These are phyloP conservation scores for Xylaria hypoxylon DNA, from an alignment of 2,329 filamentous ascomycete genomes.

Conservation along the genomic window DNA sequence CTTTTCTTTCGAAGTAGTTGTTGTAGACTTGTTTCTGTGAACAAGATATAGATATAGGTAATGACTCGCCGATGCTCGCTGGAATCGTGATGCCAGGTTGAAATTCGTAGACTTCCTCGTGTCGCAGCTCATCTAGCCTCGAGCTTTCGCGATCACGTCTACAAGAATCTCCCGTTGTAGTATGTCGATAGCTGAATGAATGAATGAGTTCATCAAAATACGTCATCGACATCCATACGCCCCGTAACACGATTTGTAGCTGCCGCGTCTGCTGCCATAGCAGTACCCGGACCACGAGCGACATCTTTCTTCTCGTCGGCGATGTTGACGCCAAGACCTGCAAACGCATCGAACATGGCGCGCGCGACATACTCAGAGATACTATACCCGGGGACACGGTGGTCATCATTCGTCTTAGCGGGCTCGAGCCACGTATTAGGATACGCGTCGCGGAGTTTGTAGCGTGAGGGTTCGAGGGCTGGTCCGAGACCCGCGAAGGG, in stretches of 20 bases:
- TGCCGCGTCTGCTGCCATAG: slow-evolving; percentile 53
- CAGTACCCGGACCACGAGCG: slow-evolving; percentile 51
- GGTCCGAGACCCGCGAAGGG: slow-evolving; percentile 79
- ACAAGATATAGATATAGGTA: not conserved
- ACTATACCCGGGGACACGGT: slow-evolving; percentile 84
- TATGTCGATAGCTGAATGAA: not conserved
- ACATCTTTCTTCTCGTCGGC: slow-evolving; percentile 74
- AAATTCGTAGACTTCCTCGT: not conserved
- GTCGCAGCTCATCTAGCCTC: too few species aligned
- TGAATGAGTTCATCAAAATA: slow-evolving; percentile 48
- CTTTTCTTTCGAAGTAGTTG: not conserved
- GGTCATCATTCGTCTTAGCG: slow-evolving; percentile 72
- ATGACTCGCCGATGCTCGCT: not conserved
- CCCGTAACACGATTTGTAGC: slow-evolving; percentile 46
- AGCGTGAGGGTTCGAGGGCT: slow-evolving; percentile 72
- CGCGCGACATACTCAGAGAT: slow-evolving; percentile 83
- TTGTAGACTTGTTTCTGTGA: not conserved
- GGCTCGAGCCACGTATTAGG: slow-evolving; percentile 78
- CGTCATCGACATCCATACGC: slow-evolving; percentile 64
- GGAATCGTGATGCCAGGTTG: not conserved
- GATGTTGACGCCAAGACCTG: slow-evolving; percentile 87
- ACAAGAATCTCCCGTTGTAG: not conserved
- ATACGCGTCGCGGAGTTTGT: slow-evolving; percentile 74
- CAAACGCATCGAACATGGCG: slow-evolving; percentile 88
- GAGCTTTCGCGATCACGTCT: not conserved